Conservation (phyloP, 2,329 filamentous ascomycete species). For the Alternaria alternata region DNA sequence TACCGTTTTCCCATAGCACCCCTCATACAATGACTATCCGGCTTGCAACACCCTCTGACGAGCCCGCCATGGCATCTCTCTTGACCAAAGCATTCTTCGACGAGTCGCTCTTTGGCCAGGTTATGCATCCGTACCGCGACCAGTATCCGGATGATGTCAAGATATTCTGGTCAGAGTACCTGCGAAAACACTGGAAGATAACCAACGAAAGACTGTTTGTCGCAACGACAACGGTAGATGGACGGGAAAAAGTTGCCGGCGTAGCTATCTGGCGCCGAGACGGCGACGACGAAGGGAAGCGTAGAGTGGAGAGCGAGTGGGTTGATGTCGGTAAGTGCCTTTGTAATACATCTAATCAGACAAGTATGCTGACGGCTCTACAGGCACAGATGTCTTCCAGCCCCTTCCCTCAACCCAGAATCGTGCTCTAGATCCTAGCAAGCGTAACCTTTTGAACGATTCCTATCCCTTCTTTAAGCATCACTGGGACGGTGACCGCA, state of each 20-base stretch:
- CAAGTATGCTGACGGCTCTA: background rate
- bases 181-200: constrained; percentile 26
- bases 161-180: constrained; percentile 32
- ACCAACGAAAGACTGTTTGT: constrained; percentile 23
- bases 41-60: constrained; percentile 25
- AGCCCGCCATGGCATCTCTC: constrained; percentile 28
- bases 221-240: constrained; percentile 9
- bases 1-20: background rate
- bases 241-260: constrained; percentile 25
- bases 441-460: constrained; percentile 20
- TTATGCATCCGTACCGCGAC: constrained; percentile 39
- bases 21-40: constrained; percentile 28
- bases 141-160: constrained; percentile 35
- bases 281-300: constrained; percentile 25
- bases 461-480: constrained; percentile 25
- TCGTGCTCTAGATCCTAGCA: constrained; percentile 32
- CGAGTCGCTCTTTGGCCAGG: constrained; percentile 38
- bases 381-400: constrained; percentile 12
- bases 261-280: constrained; percentile 35
- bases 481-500: constrained; percentile 32
- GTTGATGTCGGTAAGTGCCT: constrained; percentile 21
- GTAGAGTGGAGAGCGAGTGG: constrained; percentile 20
- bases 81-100: constrained; percentile 39
- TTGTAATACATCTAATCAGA: background rate
- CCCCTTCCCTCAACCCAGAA: constrained; percentile 22